phyloP scores from a whole-genome alignment of 345 rosid species.

The Salix exigua region DNA sequence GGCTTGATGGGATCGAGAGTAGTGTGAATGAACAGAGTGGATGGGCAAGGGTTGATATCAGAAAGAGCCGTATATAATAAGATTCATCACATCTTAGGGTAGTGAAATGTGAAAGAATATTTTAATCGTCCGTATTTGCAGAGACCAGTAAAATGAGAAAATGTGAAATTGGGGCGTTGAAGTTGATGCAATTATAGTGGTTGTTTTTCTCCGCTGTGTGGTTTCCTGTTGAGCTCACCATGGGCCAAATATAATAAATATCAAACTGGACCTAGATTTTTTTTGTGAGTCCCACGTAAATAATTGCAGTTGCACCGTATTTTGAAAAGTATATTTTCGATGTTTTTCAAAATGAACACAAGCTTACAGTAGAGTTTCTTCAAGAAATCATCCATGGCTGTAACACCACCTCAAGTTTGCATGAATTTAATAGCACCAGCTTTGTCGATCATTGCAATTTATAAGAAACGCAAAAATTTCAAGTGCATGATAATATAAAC shows the following conservation, averaged over 20 bases:
- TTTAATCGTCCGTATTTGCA: not conserved
- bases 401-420: conserved; percentile 55
- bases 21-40: not conserved
- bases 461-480: too few relatives aligned
- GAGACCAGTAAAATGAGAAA: not conserved
- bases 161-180: not conserved
- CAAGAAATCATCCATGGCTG: conserved; percentile 71
- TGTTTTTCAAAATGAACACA: too few relatives aligned
- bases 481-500: not conserved
- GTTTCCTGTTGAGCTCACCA: too few relatives aligned
- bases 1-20: not conserved
- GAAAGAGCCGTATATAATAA: not conserved
- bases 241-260: too few relatives aligned
- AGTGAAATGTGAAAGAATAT: not conserved
- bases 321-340: too few relatives aligned
- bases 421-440: too few relatives aligned
- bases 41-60: not conserved
- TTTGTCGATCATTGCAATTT: too few relatives aligned
- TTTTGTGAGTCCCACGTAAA: too few relatives aligned
- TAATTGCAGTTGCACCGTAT: rapidly evolving
- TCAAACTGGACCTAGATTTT: too few relatives aligned
- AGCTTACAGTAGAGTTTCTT: conserved; percentile 60
- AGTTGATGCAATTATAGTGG: not conserved
- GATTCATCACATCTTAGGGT: not conserved
- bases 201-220: too few relatives aligned